Evolutionary conservation across 805 yeast genomes (phyloP).

Genomic region (Sugiyamaella marilandica): DNA sequence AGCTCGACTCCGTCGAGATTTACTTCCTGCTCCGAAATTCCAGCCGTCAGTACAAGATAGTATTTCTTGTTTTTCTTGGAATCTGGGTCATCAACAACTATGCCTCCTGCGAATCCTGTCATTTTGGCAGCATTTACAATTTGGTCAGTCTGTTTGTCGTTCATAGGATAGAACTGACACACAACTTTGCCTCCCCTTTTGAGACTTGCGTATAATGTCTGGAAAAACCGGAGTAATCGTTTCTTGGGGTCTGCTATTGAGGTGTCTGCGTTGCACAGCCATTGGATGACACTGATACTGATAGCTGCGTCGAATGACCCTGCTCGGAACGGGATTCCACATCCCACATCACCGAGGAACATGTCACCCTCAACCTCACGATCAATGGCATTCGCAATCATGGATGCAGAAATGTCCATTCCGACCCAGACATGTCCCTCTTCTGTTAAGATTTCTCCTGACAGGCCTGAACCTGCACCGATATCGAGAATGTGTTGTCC

Average conservation of each 20-base stretch:
- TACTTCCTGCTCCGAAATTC: slow-evolving; percentile 65
- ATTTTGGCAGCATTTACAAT: slow-evolving; percentile 82
- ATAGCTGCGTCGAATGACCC: slow-evolving; percentile 97
- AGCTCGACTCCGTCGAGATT: slow-evolving; percentile 77
- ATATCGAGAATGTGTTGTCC: slow-evolving; percentile 73
- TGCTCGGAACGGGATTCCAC: slow-evolving; percentile 90
- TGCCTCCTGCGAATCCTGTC: slow-evolving; percentile 94
- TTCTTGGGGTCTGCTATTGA: slow-evolving; percentile 75
- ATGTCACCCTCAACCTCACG: slow-evolving; percentile 92
- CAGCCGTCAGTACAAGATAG: slow-evolving; percentile 86
- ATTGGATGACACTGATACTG: slow-evolving; percentile 90
- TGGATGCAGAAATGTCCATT: slow-evolving; percentile 91
- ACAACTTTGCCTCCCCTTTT: slow-evolving; percentile 95
- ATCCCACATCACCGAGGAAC: slow-evolving; percentile 87
- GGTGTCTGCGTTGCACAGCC: slow-evolving; percentile 96
- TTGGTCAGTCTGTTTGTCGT: slow-evolving; percentile 75
- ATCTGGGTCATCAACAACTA: slow-evolving; percentile 90
- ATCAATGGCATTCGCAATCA: slow-evolving; percentile 92
- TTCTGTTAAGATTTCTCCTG: slow-evolving; percentile 89
- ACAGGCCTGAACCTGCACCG: slow-evolving; percentile 95
- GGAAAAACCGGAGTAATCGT: slow-evolving; percentile 77
- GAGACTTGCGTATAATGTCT: slow-evolving; percentile 78
- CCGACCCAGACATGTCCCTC: slow-evolving; percentile 96
- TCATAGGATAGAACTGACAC: slow-evolving; percentile 93
- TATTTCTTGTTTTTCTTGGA: slow-evolving; percentile 86